Base-by-base conservation (phyloP, 768 basidiomycete genomes). In the Suillus subaureus region DNA sequence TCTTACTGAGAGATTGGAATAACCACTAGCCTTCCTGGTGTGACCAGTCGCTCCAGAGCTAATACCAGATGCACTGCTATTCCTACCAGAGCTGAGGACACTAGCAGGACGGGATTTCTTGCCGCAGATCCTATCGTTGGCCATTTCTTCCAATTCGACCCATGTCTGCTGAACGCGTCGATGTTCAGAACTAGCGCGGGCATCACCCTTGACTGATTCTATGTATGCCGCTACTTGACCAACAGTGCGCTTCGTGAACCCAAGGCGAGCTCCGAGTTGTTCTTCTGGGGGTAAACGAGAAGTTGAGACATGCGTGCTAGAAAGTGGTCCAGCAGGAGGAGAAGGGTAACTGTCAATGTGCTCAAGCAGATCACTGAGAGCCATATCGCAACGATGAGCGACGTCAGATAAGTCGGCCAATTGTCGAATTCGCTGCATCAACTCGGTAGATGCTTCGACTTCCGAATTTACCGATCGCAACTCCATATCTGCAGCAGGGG, bases 341-440 rank as follows among this genome's bases (percentile, higher is more conserved):
- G 85, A 83, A 11, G 94, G 93, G 72, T 88, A 94, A 70, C 90
- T 93, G 73, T 96, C 94, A 62, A 94, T 82, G 71, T 94, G 92
- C 71, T 94, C 92, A 55, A 96, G 79, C 6, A 96, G 81, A 74
- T 95, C 92, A 70, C 94, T 96, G 52, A 95, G 80, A 26, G 88
- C 86, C n/a, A 81, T 79, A 73, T 96, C 94, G 69, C 92, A 93
- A 23, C 74, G 72, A 33, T 81, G 80, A 11, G 90, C 74, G 42
- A 79, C 72, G 26, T 81, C 76, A 6, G 81, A 76, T 57, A 94
- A 78, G n/a, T 80, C 77, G 12, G 83, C 85, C n/a, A 96, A 78
- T 43, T 77, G 77, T 61, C 84, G 78, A 31, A 93, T 73, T 52
- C 81, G 82, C 39, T 81, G 77, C 71, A 92, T 75, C 55, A 87